Evolutionary conservation across 2,329 filamentous ascomycete genomes (phyloP), one percentile per base, ranked within the genome.

Genomic region (Colletotrichum incanum): DNA sequence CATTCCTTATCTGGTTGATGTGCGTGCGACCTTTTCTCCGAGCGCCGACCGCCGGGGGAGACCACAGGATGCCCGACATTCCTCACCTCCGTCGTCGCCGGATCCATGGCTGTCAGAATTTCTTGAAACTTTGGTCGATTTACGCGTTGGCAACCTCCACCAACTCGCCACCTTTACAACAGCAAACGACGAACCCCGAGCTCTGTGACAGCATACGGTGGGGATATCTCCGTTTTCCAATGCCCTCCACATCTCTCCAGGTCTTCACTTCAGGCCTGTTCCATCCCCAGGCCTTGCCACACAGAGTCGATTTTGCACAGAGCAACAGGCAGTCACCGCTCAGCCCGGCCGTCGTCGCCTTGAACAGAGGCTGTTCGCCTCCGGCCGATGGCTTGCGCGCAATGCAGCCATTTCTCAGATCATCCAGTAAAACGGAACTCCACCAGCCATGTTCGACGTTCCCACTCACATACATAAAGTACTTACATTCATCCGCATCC

Each of bases 381-480:
- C 47, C 37, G 37, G n/a, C 14, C 37, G 65, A 52, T 52, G 65
- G 9, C 49, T 63, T 72, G 52, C 26, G 39, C 65, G 58, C 59
- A 34, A 59, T 59, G 50, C 45, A 64, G 52, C 59, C 37, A 26
- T 37, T 43, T 52, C 50, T 67, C 63, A 67, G 58, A 63, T 71
- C 56, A 67, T 62, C 63, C 50, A 67, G 63, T 56, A 8, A n/a
- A 58, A 71, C 41, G 64, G 63, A 50, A 58, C 68, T 58, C 69
- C 69, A 72, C 69, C 28, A 47, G 52, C 45, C 58, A 41, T 59
- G 39, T 18, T 64, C 65, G 65, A 52, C 59, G 65, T 69, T 72
- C 37, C 69, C 69, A 72, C 69, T 64, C 26, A 45, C 65, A 31
- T 59, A 65, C 65, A 63, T 64, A 47, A 69, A 60, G 58, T 58